These are phyloP conservation scores for Schizosaccharomyces lindneri DNA, from an alignment of 805 yeast species.

Conservation along the genomic window DNA sequence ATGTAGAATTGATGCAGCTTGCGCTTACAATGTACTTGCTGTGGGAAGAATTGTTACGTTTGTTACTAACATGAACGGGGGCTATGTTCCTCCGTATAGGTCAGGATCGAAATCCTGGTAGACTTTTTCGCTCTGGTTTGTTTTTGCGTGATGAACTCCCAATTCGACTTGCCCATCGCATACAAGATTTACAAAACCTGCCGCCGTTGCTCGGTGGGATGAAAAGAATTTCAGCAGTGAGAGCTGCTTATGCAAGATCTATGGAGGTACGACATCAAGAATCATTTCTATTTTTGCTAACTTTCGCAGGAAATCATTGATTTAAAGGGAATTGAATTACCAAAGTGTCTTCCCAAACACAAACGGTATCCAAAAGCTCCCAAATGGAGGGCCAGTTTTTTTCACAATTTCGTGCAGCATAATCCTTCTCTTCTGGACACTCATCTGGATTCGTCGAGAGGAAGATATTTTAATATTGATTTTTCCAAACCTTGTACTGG, in stretches of 20 bases:
- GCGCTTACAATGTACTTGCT: not conserved
- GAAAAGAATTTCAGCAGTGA: conserved; percentile 53
- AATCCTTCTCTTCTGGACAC: not conserved
- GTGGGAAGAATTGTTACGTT: not conserved
- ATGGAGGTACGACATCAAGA: conserved; percentile 24
- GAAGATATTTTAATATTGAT: not conserved
- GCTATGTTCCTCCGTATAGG: conserved; percentile 18
- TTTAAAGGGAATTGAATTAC: not conserved
- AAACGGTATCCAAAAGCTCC: not conserved
- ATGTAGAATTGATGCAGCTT: not conserved
- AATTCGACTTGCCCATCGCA: conserved; percentile 62
- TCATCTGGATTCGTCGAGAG: not conserved
- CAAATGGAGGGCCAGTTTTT: not conserved
- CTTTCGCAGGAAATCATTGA: not conserved
- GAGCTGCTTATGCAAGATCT: conserved; percentile 77
- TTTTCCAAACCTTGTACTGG: not conserved
- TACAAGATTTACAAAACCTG: conserved; percentile 55
- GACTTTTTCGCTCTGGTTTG: conserved; percentile 46
- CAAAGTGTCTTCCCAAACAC: not conserved
- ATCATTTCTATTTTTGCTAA: not conserved
- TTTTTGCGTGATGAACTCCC: conserved; percentile 47
- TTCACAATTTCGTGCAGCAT: not conserved
- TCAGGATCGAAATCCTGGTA: conserved; percentile 41
- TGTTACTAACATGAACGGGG: not conserved
- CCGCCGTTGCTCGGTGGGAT: conserved; percentile 50